A percentile compares a stretch with the other conserved stretches of the same genome.
phyloP scores from a whole-genome alignment of 2,329 filamentous ascomycete species.

The Monilinia polystroma region DNA sequence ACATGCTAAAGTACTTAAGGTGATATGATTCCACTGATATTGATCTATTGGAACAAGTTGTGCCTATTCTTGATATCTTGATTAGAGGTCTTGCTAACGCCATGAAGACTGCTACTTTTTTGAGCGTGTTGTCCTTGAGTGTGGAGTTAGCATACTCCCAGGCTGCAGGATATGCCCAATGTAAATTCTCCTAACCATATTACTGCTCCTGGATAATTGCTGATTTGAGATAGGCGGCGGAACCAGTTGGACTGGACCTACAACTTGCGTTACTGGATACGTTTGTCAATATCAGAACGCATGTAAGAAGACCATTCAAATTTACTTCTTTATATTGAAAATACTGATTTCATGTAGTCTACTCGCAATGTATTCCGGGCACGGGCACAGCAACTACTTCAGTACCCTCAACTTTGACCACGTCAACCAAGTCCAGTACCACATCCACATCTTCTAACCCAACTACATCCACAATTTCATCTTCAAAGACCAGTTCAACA shows the following conservation, averaged over 20 bases:
- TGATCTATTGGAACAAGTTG: background rate
- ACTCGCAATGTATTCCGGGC: constrained; percentile 25
- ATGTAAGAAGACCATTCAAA: constrained; percentile 12
- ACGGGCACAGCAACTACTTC: constrained; percentile 1
- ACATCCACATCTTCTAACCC: constrained; percentile 1
- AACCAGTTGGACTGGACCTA: constrained; percentile 12
- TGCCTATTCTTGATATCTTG: background rate
- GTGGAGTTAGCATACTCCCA: constrained; percentile 23
- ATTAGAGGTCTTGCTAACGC: constrained; percentile 4
- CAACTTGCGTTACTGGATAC: constrained; percentile 21
- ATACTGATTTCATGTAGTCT: constrained; percentile 19
- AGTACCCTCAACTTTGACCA: constrained; percentile 15
- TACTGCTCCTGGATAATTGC: background rate
- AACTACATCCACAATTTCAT: constrained; percentile 14
- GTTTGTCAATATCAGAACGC: constrained; percentile 18
- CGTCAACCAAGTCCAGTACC: constrained; percentile 3
- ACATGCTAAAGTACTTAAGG: constrained; percentile 11
- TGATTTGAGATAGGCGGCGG: constrained; percentile 18
- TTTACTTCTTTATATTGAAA: background rate
- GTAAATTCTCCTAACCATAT: constrained; percentile 12
- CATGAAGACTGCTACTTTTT: constrained; percentile 12
- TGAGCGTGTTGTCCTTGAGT: constrained; percentile 12
- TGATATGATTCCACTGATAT: background rate
- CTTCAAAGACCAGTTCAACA: constrained; percentile 6
- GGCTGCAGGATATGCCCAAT: constrained; percentile 17